Conservation (phyloP, 2,329 filamentous ascomycete genomes). For the Cladophialophora psammophila region DNA sequence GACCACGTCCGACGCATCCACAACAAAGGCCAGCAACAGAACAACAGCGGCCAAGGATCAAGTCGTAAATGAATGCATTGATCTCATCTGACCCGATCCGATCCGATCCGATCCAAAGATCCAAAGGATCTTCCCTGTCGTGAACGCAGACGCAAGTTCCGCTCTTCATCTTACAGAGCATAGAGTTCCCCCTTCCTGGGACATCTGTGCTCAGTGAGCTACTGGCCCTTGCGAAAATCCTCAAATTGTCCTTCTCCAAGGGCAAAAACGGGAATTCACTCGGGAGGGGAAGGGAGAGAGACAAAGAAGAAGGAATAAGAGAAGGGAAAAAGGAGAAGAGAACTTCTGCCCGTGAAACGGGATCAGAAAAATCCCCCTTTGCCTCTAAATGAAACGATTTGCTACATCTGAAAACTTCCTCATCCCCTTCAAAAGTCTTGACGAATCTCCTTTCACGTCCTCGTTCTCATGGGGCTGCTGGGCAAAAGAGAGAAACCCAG, state of each 20-base stretch:
- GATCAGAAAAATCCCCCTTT: no score
- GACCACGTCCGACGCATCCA: conserved; percentile 57
- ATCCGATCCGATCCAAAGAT: not conserved
- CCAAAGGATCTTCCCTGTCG: not conserved
- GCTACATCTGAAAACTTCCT: no score
- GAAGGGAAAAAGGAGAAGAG: not conserved
- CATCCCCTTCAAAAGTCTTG: no score
- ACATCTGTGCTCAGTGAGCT: not conserved
- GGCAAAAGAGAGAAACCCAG: no score
- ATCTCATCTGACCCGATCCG: not conserved
- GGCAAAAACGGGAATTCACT: not conserved
- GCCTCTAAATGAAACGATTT: no score
- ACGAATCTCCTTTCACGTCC: no score
- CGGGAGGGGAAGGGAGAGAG: not conserved
- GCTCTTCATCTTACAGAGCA: not conserved
- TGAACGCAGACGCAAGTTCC: not conserved
- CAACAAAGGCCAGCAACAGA: conserved; percentile 40
- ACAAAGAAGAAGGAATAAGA: not conserved
- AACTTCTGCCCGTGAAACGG: no score
- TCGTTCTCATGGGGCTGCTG: no score
- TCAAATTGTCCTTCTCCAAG: not conserved
- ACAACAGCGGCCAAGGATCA: conserved; percentile 23
- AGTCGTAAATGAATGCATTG: conserved; percentile 24
- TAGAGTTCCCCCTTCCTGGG: not conserved
- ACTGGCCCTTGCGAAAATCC: not conserved